These are phyloP conservation scores for Diospyros lotus DNA, from an alignment of 148 eudicot genomes.

Conservation along the genomic window DNA sequence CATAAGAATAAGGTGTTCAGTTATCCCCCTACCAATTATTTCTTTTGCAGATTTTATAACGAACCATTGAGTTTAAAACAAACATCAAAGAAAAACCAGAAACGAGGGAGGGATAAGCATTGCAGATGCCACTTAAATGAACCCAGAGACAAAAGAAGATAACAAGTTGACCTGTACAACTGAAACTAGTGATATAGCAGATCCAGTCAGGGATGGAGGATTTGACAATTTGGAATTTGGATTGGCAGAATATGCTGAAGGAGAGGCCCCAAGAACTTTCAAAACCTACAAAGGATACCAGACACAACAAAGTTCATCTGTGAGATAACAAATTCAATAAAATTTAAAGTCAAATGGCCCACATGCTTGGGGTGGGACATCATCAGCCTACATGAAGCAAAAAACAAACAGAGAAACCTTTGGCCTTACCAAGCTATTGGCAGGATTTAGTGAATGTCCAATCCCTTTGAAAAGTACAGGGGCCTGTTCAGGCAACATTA, in stretches of 20 bases:
- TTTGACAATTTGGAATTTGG: constrained; percentile 35
- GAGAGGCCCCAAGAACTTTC: constrained; percentile 46
- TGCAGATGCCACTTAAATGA: neutral
- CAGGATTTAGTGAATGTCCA: constrained; percentile 49
- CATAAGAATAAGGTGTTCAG: neutral
- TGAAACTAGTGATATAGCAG: constrained; percentile 51
- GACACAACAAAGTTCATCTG: neutral
- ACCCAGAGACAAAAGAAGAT: neutral
- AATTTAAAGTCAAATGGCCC: neutral
- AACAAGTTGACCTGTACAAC: constrained; percentile 39
- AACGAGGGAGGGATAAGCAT: no score
- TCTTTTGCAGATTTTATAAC: neutral
- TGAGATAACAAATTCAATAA: neutral
- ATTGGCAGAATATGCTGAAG: constrained; percentile 50
- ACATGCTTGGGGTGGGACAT: neutral
- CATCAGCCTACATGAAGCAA: neutral
- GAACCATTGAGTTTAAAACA: no score
- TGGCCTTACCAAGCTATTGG: constrained; percentile 46
- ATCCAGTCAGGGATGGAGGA: constrained; percentile 45
- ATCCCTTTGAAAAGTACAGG: constrained; percentile 52
- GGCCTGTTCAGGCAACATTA: constrained; percentile 34
- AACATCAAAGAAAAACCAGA: neutral
- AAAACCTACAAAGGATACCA: constrained; percentile 26
- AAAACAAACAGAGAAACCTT: neutral
- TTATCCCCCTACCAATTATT: neutral